Conservation (phyloP, 805 yeast species). For the Isabelozyma pseudorhagii region DNA sequence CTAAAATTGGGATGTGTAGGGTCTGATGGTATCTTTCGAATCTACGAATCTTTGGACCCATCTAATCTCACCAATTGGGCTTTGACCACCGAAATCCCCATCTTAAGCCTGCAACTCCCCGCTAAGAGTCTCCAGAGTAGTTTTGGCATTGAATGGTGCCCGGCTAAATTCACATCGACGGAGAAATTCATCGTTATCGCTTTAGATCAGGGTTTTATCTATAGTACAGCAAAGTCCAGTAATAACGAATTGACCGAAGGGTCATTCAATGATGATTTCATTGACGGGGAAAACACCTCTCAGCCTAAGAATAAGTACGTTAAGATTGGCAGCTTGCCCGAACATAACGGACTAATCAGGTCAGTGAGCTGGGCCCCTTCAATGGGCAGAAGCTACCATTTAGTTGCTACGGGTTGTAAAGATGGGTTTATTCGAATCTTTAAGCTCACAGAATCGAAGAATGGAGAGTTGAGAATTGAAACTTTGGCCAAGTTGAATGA, state of each 20-base stretch:
- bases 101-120: constrained; percentile 62
- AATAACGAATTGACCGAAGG: constrained; percentile 1
- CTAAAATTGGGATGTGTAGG: constrained; percentile 83
- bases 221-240: constrained; percentile 25
- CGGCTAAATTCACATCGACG: constrained; percentile 66
- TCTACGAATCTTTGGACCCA: constrained; percentile 88
- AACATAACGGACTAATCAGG: constrained; percentile 82
- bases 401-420: constrained; percentile 92
- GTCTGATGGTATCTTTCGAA: constrained; percentile 78
- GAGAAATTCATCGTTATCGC: constrained; percentile 85
- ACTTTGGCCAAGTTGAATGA: constrained; percentile 66
- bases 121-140: constrained; percentile 81
- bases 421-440: constrained; percentile 90
- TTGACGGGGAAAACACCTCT: constrained; percentile 7
- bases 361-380: constrained; percentile 96
- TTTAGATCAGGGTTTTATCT: constrained; percentile 83
- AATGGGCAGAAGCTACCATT: constrained; percentile 84
- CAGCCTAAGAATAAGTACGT: constrained; percentile 36
- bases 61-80: constrained; percentile 85
- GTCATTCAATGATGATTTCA: constrained; percentile 1
- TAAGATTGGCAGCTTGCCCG: constrained; percentile 66
- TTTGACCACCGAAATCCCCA: constrained; percentile 64
- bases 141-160: constrained; percentile 87
- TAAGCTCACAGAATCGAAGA: constrained; percentile 54
- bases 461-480: constrained; percentile 45